Base-by-base conservation (phyloP, 495 filamentous ascomycete species). In the Daldinia caldariorum region DNA sequence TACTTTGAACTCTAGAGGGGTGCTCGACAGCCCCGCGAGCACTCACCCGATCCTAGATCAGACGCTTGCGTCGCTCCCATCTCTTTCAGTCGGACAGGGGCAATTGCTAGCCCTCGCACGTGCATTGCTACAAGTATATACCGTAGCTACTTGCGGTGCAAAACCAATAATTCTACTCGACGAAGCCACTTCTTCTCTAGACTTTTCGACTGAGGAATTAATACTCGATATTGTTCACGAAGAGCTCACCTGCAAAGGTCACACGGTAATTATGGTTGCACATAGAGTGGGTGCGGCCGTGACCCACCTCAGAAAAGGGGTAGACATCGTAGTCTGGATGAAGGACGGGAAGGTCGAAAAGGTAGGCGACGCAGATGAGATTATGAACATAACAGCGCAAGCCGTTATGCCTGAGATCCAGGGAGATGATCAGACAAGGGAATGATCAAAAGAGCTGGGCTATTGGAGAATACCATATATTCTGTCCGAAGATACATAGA, bases 141-240 rank as follows among this genome's bases (percentile, higher is more conserved):
- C 22, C 4, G 29, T 71, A 47, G 47, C 41, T 32, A 35, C 22
- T n/a, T 41, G 59, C 29, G 43, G 67, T 41, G 22, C 56, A 26
- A 63, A 68, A 8, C 74, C 74, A 0, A 90, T 96, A 62, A 89
- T 95, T 66, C 84, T 96, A 22, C 81, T 96, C 5, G 93, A 97
- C 71, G 93, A 97, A 72, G 91, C 91, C 2, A 96, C 94, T 1
- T 90, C 92, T 3, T 91, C 92, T 1, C 81, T 97, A 13, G 94
- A 97, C 67, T 87, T 89, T 0, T 88, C 88, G 58, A 94, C 91
- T 0, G 93, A 96, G 74, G 83, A 89, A 74, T 83, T 89, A 55
- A 92, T 96, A 58, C 90, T 94, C 65, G 78, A 83, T n/a, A 81
- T 90, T 60, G 83, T 91, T 16, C 80, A 86, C 0, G 77, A 85